These are phyloP conservation scores for Thozetella sp. DNA, from an alignment of 495 filamentous ascomycete species.

Conservation along the genomic window DNA sequence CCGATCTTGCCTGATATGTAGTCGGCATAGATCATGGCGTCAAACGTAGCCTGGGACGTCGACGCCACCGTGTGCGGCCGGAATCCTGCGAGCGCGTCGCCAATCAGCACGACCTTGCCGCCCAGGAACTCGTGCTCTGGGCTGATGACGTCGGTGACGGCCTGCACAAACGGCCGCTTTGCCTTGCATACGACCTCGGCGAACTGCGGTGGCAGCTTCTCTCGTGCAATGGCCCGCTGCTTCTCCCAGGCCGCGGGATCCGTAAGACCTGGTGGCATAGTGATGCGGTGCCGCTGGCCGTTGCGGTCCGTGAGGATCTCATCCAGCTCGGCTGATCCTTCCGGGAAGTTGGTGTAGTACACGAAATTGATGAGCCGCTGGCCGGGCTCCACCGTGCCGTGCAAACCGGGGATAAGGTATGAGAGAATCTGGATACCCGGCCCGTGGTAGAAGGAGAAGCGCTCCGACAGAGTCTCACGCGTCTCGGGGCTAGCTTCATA, in stretches of 20 bases:
- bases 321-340: constrained; percentile 41
- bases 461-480: constrained; percentile 61
- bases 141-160: constrained; percentile 55
- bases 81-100: constrained; percentile 59
- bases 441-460: constrained; percentile 49
- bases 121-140: constrained; percentile 42
- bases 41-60: constrained; percentile 51
- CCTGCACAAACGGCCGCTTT: constrained; percentile 54
- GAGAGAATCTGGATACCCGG: constrained; percentile 44
- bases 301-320: constrained; percentile 55
- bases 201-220: constrained; percentile 50
- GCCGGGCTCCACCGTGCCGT: constrained; percentile 46
- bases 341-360: constrained; percentile 58
- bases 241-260: constrained; percentile 39
- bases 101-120: constrained; percentile 54
- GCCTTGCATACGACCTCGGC: constrained; percentile 52
- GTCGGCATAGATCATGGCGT: constrained; percentile 47
- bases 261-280: constrained; percentile 50
- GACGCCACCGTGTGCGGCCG: constrained; percentile 57
- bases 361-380: constrained; percentile 57
- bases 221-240: constrained; percentile 41
- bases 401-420: constrained; percentile 54
- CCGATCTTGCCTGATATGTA: constrained; percentile 40
- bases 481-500: constrained; percentile 77
- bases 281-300: constrained; percentile 45